These are phyloP conservation scores for Nitzschia putrida DNA, from an alignment of 108 stramenopile genomes.

Conservation along the genomic window DNA sequence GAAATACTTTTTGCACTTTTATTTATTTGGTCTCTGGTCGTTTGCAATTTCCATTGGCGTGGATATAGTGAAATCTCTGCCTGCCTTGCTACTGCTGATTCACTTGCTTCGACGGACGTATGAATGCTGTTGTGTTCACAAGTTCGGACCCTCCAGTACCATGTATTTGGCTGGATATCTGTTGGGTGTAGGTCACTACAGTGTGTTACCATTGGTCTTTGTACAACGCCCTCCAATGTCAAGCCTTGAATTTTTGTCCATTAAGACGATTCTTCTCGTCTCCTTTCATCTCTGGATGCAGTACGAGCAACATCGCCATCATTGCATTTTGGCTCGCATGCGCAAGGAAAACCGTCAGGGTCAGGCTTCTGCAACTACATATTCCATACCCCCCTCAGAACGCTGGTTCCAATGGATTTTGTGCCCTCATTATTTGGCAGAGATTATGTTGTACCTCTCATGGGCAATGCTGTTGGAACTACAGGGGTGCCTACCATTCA, in stretches of 20 bases:
- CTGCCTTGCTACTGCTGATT: slow-evolving; percentile 6
- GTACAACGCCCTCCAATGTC: neutral
- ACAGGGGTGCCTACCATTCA: neutral
- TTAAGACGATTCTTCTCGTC: slow-evolving; percentile 5
- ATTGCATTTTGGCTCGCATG: slow-evolving; percentile 53
- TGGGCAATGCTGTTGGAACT: slow-evolving; percentile 46
- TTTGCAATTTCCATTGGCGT: neutral
- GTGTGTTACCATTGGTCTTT: slow-evolving; percentile 67
- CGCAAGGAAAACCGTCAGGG: slow-evolving; percentile 6
- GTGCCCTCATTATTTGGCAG: slow-evolving; percentile 79
- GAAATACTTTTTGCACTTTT: slow-evolving; percentile 55
- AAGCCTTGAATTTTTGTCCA: slow-evolving; percentile 1
- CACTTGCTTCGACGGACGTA: slow-evolving; percentile 46
- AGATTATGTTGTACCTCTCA: slow-evolving; percentile 64
- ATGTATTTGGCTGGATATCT: slow-evolving; percentile 81
- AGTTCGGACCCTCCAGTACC: slow-evolving; percentile 37
- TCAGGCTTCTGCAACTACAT: neutral
- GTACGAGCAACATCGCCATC: slow-evolving; percentile 67
- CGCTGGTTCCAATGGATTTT: slow-evolving; percentile 63
- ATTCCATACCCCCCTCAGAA: slow-evolving; percentile 46
- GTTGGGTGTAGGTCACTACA: slow-evolving; percentile 63
- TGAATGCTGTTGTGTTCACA: slow-evolving; percentile 67
- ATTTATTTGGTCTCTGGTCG: slow-evolving; percentile 44
- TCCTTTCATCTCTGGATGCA: slow-evolving; percentile 50
- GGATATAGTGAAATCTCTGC: neutral